Conservation (phyloP, 768 basidiomycete genomes). For the Tylopilus subfusipes region DNA sequence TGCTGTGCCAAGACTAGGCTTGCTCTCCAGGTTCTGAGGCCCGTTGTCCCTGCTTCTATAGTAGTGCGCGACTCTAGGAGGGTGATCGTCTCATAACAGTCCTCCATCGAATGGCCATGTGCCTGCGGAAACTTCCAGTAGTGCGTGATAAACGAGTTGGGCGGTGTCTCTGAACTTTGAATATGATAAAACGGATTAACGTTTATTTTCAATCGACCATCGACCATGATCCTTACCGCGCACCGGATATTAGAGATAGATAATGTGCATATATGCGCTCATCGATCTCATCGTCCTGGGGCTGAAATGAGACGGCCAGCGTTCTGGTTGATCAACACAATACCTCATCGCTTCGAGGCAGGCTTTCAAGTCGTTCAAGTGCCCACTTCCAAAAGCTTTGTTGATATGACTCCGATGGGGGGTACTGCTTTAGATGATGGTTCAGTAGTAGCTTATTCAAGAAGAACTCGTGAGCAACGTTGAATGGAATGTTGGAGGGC, state of each 20-base stretch:
- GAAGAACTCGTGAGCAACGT: constrained; percentile 51
- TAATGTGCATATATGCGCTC: constrained; percentile 62
- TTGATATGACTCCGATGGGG: constrained; percentile 64
- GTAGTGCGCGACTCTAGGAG: constrained; percentile 70
- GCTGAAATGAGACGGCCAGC: constrained; percentile 4
- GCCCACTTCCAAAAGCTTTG: constrained; percentile 72
- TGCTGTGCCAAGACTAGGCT: constrained; percentile 64
- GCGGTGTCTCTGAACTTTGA: constrained; percentile 26
- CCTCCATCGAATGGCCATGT: background rate
- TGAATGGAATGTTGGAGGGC: constrained; percentile 38
- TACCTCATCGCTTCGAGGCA: constrained; percentile 44
- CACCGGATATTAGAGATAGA: constrained; percentile 42
- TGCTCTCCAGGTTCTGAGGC: constrained; percentile 76
- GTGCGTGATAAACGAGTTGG: constrained; percentile 60
- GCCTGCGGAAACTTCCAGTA: constrained; percentile 45
- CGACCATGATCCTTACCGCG: constrained; percentile 11
- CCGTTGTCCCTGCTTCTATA: constrained; percentile 76
- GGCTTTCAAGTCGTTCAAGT: constrained; percentile 50
- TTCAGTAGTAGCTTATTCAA: constrained; percentile 49
- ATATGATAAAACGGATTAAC: background rate
- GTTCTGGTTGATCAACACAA: constrained; percentile 14
- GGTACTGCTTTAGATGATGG: constrained; percentile 51
- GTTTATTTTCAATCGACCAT: background rate
- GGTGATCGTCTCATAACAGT: constrained; percentile 45
- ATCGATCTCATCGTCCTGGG: constrained; percentile 61